Percentiles rank a stretch among this genome's conserved stretches.
phyloP scores from a whole-genome alignment of 2,329 filamentous ascomycete species.

The Trichoderma pleuroti region DNA sequence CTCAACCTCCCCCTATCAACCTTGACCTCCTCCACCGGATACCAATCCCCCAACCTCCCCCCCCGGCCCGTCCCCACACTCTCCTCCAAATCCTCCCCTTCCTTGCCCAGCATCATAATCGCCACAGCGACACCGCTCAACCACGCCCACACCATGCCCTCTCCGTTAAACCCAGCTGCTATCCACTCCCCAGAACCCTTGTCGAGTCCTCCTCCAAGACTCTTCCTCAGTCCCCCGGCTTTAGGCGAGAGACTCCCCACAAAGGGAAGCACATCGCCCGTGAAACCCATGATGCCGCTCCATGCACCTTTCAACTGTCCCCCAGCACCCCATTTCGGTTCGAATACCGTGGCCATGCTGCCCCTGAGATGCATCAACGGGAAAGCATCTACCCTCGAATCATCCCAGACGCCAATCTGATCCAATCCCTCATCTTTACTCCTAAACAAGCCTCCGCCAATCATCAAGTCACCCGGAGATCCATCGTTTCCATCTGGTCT shows the following conservation, averaged over 20 bases:
- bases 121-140: slow-evolving; percentile 47
- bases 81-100: slow-evolving; percentile 30
- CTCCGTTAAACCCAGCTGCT: slow-evolving; percentile 48
- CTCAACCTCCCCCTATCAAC: slow-evolving; percentile 34
- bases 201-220: background rate
- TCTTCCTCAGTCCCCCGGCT: background rate
- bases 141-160: slow-evolving; percentile 55
- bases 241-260: slow-evolving; percentile 42
- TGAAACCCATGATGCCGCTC: slow-evolving; percentile 48
- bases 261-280: slow-evolving; percentile 48
- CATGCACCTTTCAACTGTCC: slow-evolving; percentile 40
- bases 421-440: slow-evolving; percentile 41
- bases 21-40: slow-evolving; percentile 35
- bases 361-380: slow-evolving; percentile 40
- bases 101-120: slow-evolving; percentile 43
- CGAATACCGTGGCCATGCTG: slow-evolving; percentile 42
- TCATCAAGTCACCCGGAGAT: slow-evolving; percentile 45
- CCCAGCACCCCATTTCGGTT: slow-evolving; percentile 34
- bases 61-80: slow-evolving; percentile 37
- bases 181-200: slow-evolving; percentile 44
- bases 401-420: slow-evolving; percentile 46
- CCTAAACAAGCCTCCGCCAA: slow-evolving; percentile 50
- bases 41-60: slow-evolving; percentile 41
- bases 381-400: slow-evolving; percentile 40
- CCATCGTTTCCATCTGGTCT: slow-evolving; percentile 33